Evolutionary conservation across 805 yeast species (phyloP), one percentile per base, ranked within the genome.

Genomic region (Kluyveromyces wickerhamii): DNA sequence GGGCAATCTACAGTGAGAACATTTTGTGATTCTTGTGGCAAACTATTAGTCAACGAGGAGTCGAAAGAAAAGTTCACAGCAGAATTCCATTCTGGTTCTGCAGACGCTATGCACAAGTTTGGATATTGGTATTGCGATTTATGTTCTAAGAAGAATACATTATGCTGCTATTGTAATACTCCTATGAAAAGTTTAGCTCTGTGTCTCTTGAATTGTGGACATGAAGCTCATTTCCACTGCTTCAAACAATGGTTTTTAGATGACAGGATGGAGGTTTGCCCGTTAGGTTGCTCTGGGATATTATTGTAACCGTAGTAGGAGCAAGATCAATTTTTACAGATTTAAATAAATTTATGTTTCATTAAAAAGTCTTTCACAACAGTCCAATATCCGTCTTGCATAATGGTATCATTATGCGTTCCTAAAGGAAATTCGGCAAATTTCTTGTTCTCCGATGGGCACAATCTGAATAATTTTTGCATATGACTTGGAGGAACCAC

Each of bases 401-500:
- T 49, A 23, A 82, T 74, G 0, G 96, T 86, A 51, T 87, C 94
- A 51, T 89, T 89, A 57, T 89, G 98, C 36, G 66, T 68, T 2
- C 86, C 79, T 25, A 70, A 64, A 17, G 70, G 71, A 43, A 72
- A 85, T 36, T 60, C 68, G 35, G 69, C 63, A 43, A 74, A 68
- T 19, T 59, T 55, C 54, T 86, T 87, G 11, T 58, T 52, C 1
- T 55, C 49, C 23, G 78, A 60, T 17, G 71, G 66, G 37, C 79
- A 63, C 37, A 76, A 44, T 21, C 66, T 71, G 51, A 57, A 79
- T 16, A 87, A 65, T 31, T 49, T 51, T 29, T 68, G 67, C 84
- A 88, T 83, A 51, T 89, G 96, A 1, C 46, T 43, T 0, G 96
- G 95, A 3, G 97, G 96, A 2, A 89, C 95, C 17, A 89, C 77